Evolutionary conservation across 2,329 filamentous ascomycete species (phyloP), one percentile per base, ranked within the genome.

Genomic region (Geosmithia putterillii): DNA sequence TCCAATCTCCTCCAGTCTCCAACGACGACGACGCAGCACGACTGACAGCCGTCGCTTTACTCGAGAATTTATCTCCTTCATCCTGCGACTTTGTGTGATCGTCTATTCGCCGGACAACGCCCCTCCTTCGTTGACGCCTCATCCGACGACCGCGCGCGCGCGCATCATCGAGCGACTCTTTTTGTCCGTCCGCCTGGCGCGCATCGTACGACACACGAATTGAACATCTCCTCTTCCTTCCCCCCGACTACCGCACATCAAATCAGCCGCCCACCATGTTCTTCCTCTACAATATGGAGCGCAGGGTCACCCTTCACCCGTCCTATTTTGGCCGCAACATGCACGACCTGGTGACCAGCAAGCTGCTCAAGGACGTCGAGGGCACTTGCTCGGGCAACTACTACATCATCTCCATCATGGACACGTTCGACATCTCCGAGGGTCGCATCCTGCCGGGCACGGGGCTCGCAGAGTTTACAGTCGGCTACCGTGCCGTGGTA

Each of bases 401-500:
- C 71, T 96, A 92, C 64, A 94, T 98, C 58, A 92, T 98, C 54
- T 92, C 88, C 58, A 94, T 98, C 56, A 90, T 98, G 79, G 89
- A 95, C 63, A 86, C 89, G 41, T 89, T 94, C 56, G 86, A 95
- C 53, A 90, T 96, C 56, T 94, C 87, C 15, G 88, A 95, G 57
- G 89, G 89, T 12, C 83, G 87, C 53, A 90, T 98, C 48, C 76
- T 95, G 45, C 90, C 92, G 3, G 86, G 90, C 8, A 94, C 84
- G 48, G 92, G 89, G 9, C 74, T 94, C 52, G 90, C 92, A 18
- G 87, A 95, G 64, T 98, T 95, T 60, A 94, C 86, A 1, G 88
- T 98, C 40, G 81, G 85, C 55, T 98, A 95, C 61, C 86, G 89
- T 47, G 92, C 92, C 43, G 90, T 98, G 47, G 87, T 98, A 45